These are phyloP conservation scores for Hydrangea macrophylla DNA, from an alignment of 148 eudicot species.

Conservation along the genomic window DNA sequence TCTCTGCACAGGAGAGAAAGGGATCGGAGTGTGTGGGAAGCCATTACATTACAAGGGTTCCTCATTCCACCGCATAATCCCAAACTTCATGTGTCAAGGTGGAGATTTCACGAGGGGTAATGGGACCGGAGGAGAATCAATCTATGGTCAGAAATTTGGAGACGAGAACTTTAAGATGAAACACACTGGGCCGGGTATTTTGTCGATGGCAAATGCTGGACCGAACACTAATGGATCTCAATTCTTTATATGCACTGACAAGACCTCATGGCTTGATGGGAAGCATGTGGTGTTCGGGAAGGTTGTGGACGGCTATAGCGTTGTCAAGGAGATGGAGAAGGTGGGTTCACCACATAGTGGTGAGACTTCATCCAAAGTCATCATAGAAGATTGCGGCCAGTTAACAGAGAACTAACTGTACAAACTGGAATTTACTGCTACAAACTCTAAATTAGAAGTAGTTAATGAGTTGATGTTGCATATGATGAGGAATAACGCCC, in stretches of 20 bases:
- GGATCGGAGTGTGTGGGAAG: constrained; percentile 62
- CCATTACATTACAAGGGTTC: constrained; percentile 90
- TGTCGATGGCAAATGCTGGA: constrained; percentile 65
- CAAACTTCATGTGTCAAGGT: constrained; percentile 89
- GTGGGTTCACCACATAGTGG: constrained; percentile 37
- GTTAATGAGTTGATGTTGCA: too few species aligned
- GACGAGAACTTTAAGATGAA: constrained; percentile 73
- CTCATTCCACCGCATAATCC: constrained; percentile 72
- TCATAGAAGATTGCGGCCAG: constrained; percentile 60
- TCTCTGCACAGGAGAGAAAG: constrained; percentile 90
- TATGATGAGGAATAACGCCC: too few species aligned
- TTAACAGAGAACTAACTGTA: constrained; percentile 23
- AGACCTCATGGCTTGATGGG: constrained; percentile 57
- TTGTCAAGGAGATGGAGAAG: constrained; percentile 61
- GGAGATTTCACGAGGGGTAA: constrained; percentile 89
- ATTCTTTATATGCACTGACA: constrained; percentile 48
- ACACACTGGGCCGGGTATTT: constrained; percentile 41
- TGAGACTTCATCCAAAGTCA: constrained; percentile 24
- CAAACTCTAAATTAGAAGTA: too few species aligned
- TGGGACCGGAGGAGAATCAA: constrained; percentile 88
- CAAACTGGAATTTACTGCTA: too few species aligned
- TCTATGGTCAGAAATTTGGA: constrained; percentile 63
- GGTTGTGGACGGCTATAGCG: constrained; percentile 57
- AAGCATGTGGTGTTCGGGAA: constrained; percentile 65
- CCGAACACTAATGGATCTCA: constrained; percentile 52